Percentiles rank a stretch among this genome's conserved stretches.
phyloP scores from a whole-genome alignment of 768 basidiomycete species.

The Tulasnella sp. region DNA sequence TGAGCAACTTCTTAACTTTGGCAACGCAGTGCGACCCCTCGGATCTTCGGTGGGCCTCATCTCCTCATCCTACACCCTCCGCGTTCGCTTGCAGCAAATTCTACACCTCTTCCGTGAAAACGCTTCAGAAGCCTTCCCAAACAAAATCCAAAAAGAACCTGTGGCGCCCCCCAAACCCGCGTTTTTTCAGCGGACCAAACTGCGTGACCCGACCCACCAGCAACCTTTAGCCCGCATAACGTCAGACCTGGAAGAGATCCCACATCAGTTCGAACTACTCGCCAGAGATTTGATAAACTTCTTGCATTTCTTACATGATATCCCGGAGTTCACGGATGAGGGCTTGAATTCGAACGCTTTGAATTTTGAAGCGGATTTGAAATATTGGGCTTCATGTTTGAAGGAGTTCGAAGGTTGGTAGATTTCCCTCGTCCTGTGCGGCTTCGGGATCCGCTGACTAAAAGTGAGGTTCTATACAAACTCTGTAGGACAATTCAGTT shows the following conservation, averaged over 20 bases:
- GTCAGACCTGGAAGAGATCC: constrained; percentile 57
- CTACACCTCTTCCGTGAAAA: constrained; percentile 67
- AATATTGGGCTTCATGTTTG: constrained; percentile 72
- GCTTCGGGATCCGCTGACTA: neutral
- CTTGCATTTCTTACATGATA: constrained; percentile 63
- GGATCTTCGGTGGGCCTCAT: constrained; percentile 72
- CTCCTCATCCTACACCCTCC: constrained; percentile 63
- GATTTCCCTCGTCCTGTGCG: neutral
- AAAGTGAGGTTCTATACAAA: neutral
- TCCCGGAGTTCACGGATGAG: constrained; percentile 64
- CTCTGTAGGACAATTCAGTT: constrained; percentile 55
- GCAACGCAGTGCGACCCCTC: constrained; percentile 65
- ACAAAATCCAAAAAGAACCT: constrained; percentile 38
- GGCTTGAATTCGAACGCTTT: constrained; percentile 58
- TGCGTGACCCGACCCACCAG: neutral
- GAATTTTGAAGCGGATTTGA: constrained; percentile 61
- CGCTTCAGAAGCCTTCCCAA: constrained; percentile 67
- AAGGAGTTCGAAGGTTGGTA: constrained; percentile 50
- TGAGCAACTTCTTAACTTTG: constrained; percentile 68
- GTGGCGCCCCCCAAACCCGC: constrained; percentile 30
- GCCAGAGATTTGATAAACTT: constrained; percentile 61
- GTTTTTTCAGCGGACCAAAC: neutral
- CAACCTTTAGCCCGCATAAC: neutral
- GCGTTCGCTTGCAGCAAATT: constrained; percentile 59
- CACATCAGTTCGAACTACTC: constrained; percentile 52